A percentile compares a stretch with the other conserved stretches of the same genome.
These are phyloP conservation scores for Polysphondylium violaceum DNA, from an alignment of 78 protist genomes.

Conservation along the genomic window DNA sequence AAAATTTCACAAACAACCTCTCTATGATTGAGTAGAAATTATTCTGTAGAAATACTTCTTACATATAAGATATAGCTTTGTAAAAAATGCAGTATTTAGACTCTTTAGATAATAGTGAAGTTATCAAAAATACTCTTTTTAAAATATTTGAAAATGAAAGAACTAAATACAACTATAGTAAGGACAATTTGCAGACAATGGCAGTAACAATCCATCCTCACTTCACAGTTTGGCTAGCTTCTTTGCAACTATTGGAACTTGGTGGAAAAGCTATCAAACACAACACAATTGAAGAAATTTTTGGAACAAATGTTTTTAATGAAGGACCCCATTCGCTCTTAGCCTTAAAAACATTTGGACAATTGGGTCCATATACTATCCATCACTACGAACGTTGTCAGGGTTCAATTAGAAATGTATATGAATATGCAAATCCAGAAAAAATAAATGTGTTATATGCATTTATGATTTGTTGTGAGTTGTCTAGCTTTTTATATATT, in stretches of 20 bases:
- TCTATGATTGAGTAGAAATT: too few relatives aligned
- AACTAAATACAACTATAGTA: not conserved
- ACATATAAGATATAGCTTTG: too few relatives aligned
- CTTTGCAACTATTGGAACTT: not conserved
- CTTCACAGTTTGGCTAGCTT: conserved; percentile 5
- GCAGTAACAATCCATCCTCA: conserved; percentile 4
- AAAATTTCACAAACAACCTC: too few relatives aligned
- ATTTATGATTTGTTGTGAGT: conserved; percentile 4
- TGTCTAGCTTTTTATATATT: not conserved
- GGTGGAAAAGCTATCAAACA: not conserved
- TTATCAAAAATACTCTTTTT: too few relatives aligned
- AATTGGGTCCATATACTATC: not conserved
- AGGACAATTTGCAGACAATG: conserved; percentile 23
- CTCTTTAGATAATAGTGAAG: too few relatives aligned
- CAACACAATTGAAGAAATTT: conserved; percentile 1
- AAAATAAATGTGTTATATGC: not conserved
- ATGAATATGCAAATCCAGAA: not conserved
- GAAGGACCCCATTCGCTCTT: conserved; percentile 3
- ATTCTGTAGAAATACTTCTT: too few relatives aligned
- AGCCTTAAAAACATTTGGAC: not conserved
- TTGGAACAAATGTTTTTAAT: not conserved
- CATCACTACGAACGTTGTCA: conserved; percentile 4
- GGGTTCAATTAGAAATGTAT: not conserved
- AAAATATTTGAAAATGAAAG: not conserved
- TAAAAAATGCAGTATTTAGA: too few relatives aligned